Conservation (phyloP, 2,329 filamentous ascomycete genomes). For the Fusarium pseudonygamai region DNA sequence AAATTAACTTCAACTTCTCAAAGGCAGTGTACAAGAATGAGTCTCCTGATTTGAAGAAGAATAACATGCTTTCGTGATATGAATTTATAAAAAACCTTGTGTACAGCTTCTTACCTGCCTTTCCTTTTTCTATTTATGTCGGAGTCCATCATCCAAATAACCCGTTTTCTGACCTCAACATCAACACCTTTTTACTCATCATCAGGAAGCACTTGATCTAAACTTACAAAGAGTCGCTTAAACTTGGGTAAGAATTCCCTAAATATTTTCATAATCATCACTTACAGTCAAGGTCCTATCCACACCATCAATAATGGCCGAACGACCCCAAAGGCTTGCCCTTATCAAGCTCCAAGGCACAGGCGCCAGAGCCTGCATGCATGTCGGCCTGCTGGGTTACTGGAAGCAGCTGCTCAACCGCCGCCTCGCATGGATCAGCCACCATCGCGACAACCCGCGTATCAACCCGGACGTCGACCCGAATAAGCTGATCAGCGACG, state of each 20-base stretch:
- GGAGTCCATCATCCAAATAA: no score
- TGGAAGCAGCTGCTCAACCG: neutral
- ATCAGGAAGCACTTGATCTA: no score
- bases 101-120: neutral
- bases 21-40: neutral
- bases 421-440: neutral
- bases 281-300: no score
- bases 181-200: neutral
- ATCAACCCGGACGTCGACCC: neutral
- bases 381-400: neutral
- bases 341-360: neutral
- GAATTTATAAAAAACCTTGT: neutral
- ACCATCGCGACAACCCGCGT: neutral
- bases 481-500: neutral
- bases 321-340: no score
- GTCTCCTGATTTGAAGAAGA: neutral
- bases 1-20: neutral
- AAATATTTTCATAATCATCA: no score
- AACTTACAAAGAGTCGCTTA: no score
- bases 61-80: neutral
- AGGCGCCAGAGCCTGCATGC: neutral
- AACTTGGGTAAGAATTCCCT: no score
- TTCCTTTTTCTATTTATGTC: neutral
- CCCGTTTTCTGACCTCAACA: neutral
- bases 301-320: neutral